A percentile compares a stretch with the other conserved stretches of the same genome.
Evolutionary conservation across 164 flowering plant species (phyloP).

Genomic region (Aristolochia contorta): DNA sequence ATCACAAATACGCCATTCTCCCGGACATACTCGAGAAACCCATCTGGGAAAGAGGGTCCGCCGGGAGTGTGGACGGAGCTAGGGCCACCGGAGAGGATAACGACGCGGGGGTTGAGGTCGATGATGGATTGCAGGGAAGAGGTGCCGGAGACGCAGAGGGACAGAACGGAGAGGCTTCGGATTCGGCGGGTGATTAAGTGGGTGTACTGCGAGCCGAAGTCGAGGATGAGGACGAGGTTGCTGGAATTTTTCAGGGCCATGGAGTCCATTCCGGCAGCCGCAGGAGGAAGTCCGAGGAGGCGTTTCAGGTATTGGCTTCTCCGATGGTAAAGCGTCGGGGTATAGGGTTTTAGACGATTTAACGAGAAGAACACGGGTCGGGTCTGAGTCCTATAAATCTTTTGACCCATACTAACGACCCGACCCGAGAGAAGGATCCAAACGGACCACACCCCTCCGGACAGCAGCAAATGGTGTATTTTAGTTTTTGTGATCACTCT

Average conservation of each 20-base stretch:
- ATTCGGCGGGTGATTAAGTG: constrained; percentile 93
- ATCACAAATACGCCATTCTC: constrained; percentile 51
- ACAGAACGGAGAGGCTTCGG: constrained; percentile 66
- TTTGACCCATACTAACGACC: too few relatives aligned
- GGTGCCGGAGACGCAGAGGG: constrained; percentile 85
- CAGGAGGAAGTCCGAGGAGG: too few relatives aligned
- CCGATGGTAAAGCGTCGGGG: too few relatives aligned
- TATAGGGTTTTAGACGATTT: too few relatives aligned
- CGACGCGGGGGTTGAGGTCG: constrained; percentile 51
- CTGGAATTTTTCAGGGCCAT: constrained; percentile 28
- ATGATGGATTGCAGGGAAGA: constrained; percentile 54
- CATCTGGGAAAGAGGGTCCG: constrained; percentile 49
- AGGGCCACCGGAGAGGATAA: constrained; percentile 93
- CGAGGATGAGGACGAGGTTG: constrained; percentile 65
- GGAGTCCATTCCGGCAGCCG: constrained; percentile 27
- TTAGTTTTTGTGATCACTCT: too few relatives aligned
- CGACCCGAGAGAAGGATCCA: too few relatives aligned
- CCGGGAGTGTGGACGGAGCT: constrained; percentile 68
- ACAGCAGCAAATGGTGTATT: too few relatives aligned
- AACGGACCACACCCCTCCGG: too few relatives aligned
- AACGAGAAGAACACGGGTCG: too few relatives aligned
- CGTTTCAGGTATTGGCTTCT: too few relatives aligned
- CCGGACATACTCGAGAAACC: constrained; percentile 64
- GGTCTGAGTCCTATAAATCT: too few relatives aligned
- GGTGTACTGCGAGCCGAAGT: constrained; percentile 89